Percentiles rank a stretch among this genome's conserved stretches.
Conservation (phyloP, 139 green algal genomes). For the Haematococcus sp. region DNA sequence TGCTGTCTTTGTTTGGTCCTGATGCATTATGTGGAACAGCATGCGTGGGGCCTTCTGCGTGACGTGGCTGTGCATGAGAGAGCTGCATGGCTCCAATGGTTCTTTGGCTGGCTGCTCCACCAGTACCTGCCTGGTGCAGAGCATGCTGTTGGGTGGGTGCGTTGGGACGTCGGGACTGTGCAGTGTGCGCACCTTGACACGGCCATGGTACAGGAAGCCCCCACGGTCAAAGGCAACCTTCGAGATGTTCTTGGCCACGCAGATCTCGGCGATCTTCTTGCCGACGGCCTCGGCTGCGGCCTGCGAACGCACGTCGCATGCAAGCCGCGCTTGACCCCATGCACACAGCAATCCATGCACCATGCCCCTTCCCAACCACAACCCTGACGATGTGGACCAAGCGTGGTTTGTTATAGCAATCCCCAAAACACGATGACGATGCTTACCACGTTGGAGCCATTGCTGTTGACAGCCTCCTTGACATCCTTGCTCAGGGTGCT, state of each 20-base stretch:
- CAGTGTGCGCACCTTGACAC: conserved; percentile 77
- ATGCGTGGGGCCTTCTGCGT: too few species aligned
- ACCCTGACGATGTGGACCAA: neutral
- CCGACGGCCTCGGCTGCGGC: conserved; percentile 81
- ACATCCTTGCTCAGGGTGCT: conserved; percentile 75
- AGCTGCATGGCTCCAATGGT: too few species aligned
- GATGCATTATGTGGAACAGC: too few species aligned
- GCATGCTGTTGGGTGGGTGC: too few species aligned
- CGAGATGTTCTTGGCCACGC: conserved; percentile 77
- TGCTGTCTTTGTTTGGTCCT: too few species aligned
- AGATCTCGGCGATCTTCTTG: conserved; percentile 86
- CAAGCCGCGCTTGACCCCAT: too few species aligned
- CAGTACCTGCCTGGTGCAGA: too few species aligned
- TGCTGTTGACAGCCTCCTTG: conserved; percentile 49
- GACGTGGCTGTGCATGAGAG: too few species aligned
- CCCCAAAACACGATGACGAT: neutral
- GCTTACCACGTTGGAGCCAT: conserved; percentile 55
- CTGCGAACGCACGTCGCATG: conserved; percentile 37
- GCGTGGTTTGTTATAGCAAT: neutral
- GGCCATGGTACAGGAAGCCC: conserved; percentile 93
- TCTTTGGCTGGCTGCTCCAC: too few species aligned
- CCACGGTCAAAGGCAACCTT: conserved; percentile 92
- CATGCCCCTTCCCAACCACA: too few species aligned
- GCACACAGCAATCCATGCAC: too few species aligned
- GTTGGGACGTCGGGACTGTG: too few species aligned